Evolutionary conservation across 495 filamentous ascomycete species (phyloP).

Genomic region (Elasticomyces elasticus): DNA sequence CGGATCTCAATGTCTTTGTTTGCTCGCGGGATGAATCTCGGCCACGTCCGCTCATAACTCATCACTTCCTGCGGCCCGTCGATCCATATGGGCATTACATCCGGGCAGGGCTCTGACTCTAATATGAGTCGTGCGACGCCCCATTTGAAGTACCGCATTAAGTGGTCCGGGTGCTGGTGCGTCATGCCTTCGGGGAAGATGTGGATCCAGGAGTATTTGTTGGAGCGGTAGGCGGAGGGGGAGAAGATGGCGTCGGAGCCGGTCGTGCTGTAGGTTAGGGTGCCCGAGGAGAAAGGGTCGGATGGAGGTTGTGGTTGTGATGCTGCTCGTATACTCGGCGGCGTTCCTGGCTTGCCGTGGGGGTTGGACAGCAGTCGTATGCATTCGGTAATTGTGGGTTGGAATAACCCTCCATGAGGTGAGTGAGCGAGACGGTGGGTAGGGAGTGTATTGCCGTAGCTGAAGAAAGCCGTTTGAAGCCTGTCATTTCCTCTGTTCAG

Average conservation of each 20-base stretch:
- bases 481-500: constrained; percentile 34
- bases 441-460: constrained; percentile 76
- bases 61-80: constrained; percentile 78
- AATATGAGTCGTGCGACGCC: constrained; percentile 81
- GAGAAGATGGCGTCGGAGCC: constrained; percentile 47
- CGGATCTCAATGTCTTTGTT: constrained; percentile 63
- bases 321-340: constrained; percentile 18
- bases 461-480: constrained; percentile 59
- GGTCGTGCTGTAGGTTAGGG: constrained; percentile 56
- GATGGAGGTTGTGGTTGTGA: constrained; percentile 23
- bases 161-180: constrained; percentile 69
- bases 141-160: constrained; percentile 97
- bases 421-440: constrained; percentile 75
- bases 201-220: constrained; percentile 71
- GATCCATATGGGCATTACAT: constrained; percentile 87
- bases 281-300: constrained; percentile 39
- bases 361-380: constrained; percentile 63
- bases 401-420: constrained; percentile 65
- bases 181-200: constrained; percentile 92
- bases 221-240: constrained; percentile 44
- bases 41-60: constrained; percentile 67
- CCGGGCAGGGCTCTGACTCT: constrained; percentile 70
- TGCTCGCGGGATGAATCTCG: constrained; percentile 69
- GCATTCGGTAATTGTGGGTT: constrained; percentile 77
- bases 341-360: neutral